A percentile compares a stretch with the other conserved stretches of the same genome.
Evolutionary conservation across 2,329 filamentous ascomycete species (phyloP).

Genomic region (Fusarium compactum): DNA sequence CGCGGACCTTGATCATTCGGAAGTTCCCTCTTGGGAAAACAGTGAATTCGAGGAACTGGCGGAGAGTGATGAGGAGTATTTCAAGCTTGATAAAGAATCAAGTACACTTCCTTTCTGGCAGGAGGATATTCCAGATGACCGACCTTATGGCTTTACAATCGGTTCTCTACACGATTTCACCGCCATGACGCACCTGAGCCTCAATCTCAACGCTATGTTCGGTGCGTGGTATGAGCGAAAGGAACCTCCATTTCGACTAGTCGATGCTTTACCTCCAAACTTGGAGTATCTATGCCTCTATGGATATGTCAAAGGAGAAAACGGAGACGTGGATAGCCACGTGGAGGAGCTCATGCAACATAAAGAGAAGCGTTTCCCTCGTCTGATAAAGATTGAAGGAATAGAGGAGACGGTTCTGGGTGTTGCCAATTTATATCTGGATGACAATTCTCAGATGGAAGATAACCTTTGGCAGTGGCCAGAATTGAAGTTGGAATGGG

Average conservation of each 20-base stretch:
- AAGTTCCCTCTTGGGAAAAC: background rate
- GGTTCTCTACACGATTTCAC: background rate
- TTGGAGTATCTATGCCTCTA: constrained; percentile 20
- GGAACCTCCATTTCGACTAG: background rate
- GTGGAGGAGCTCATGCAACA: constrained; percentile 12
- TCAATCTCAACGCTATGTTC: background rate
- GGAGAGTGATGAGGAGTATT: background rate
- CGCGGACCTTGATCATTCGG: background rate
- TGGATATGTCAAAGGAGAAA: constrained; percentile 12
- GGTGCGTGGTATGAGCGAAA: background rate
- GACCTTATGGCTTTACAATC: background rate
- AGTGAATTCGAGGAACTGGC: background rate
- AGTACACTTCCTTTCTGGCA: background rate
- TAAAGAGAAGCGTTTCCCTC: background rate
- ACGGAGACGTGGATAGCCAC: constrained; percentile 5
- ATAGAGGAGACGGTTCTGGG: constrained; percentile 6
- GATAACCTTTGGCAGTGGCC: constrained; percentile 10
- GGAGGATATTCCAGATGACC: constrained; percentile 1
- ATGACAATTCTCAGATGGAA: background rate
- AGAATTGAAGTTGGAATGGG: background rate
- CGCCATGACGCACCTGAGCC: background rate
- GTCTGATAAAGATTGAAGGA: background rate
- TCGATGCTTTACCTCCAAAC: background rate
- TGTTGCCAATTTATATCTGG: background rate
- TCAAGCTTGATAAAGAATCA: background rate